phyloP scores from a whole-genome alignment of 331 rosid genomes.

The Arachis monticola region DNA sequence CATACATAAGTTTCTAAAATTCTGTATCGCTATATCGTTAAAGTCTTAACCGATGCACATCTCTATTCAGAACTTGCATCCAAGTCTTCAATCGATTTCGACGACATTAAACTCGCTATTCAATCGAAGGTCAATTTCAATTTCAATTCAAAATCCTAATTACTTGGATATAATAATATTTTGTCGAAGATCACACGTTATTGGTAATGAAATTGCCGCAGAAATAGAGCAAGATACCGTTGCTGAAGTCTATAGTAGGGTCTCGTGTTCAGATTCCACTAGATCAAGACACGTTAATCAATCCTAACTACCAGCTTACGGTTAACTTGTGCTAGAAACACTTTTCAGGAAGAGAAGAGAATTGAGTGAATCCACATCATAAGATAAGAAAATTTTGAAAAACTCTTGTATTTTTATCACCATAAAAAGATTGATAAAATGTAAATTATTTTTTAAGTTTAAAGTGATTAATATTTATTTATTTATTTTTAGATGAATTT shows the following conservation, averaged over 20 bases:
- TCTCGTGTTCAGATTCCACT: slow-evolving; percentile 83
- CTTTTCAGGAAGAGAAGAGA: slow-evolving; percentile 62
- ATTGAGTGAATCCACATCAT: slow-evolving; percentile 55
- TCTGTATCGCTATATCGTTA: slow-evolving; percentile 88
- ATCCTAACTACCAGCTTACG: slow-evolving; percentile 82
- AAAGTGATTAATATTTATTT: no score
- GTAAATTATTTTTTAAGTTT: no score
- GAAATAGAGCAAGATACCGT: slow-evolving; percentile 76
- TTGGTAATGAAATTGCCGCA: slow-evolving; percentile 70
- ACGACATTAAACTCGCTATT: slow-evolving; percentile 87
- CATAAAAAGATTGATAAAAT: no score
- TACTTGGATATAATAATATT: slow-evolving; percentile 37
- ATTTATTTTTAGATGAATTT: no score
- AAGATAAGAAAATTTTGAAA: no score
- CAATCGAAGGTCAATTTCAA: slow-evolving; percentile 90
- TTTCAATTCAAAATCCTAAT: slow-evolving; percentile 63
- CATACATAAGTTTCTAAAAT: slow-evolving; percentile 77
- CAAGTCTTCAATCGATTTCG: slow-evolving; percentile 79
- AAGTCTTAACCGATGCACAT: slow-evolving; percentile 80
- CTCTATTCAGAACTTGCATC: slow-evolving; percentile 90
- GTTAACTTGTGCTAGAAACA: slow-evolving; percentile 68
- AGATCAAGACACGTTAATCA: slow-evolving; percentile 79
- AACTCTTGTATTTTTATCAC: no score
- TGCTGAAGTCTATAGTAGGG: slow-evolving; percentile 70
- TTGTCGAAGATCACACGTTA: slow-evolving; percentile 26